Conservation (phyloP, 345 rosid genomes). For the Brassica incana region DNA sequence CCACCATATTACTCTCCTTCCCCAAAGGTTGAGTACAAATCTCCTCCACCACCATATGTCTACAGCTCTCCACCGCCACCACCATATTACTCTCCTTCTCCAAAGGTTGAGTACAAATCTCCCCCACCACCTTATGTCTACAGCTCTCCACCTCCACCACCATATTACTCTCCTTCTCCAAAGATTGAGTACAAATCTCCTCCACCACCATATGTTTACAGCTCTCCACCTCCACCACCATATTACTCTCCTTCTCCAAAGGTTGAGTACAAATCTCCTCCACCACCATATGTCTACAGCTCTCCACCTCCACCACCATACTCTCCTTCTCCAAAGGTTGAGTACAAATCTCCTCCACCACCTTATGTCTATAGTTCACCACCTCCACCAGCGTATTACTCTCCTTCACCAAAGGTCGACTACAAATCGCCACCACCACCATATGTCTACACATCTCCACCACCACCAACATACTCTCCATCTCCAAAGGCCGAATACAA, state of each 20-base stretch:
- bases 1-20: background rate
- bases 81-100: background rate
- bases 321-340: background rate
- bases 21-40: background rate
- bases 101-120: background rate
- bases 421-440: constrained; percentile 6
- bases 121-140: background rate
- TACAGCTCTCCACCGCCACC: background rate
- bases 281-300: background rate
- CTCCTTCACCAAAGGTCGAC: background rate
- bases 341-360: constrained; percentile 2
- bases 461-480: background rate
- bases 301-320: background rate
- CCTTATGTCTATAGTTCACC: background rate
- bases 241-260: constrained; percentile 12
- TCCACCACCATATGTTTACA: constrained; percentile 1
- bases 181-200: background rate
- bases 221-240: constrained; percentile 8
- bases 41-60: background rate
- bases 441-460: background rate
- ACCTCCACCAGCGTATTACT: background rate
- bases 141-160: background rate
- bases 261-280: constrained; percentile 2
- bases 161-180: background rate
- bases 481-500: background rate